These are phyloP conservation scores for Verticillium longisporum DNA, from an alignment of 2,329 filamentous ascomycete genomes.

Conservation along the genomic window DNA sequence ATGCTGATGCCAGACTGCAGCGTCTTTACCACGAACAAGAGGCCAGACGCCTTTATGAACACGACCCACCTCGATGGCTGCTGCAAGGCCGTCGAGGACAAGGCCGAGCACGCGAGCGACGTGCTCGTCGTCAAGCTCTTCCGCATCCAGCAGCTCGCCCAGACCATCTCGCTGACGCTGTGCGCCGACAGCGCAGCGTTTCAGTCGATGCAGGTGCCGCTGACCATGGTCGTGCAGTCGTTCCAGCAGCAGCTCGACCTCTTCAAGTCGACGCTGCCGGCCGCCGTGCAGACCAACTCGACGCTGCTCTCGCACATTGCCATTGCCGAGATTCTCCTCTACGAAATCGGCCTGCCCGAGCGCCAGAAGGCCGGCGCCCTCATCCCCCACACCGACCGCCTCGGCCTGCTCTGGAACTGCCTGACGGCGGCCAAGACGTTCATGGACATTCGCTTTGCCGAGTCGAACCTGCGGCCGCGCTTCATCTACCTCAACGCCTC, in stretches of 20 bases:
- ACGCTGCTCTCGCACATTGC: conserved; percentile 32
- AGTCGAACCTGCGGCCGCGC: conserved; percentile 20
- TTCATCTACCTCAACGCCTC: conserved; percentile 37
- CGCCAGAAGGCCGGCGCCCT: conserved; percentile 15
- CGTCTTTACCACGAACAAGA: conserved; percentile 38
- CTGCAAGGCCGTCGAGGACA: conserved; percentile 32
- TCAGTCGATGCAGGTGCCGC: conserved; percentile 28
- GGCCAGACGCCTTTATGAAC: conserved; percentile 40
- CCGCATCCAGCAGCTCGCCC: conserved; percentile 39
- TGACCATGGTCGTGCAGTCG: conserved; percentile 32
- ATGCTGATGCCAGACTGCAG: conserved; percentile 13
- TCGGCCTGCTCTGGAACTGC: conserved; percentile 39
- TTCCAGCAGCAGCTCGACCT: conserved; percentile 37
- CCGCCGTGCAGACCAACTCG: conserved; percentile 23
- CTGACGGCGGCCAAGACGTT: conserved; percentile 31
- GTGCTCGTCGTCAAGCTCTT: conserved; percentile 37
- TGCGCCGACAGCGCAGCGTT: conserved; percentile 15
- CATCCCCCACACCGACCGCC: conserved; percentile 29
- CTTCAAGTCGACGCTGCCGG: conserved; percentile 27
- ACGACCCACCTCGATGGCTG: conserved; percentile 35
- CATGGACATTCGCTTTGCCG: conserved; percentile 27
- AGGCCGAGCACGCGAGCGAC: conserved; percentile 35
- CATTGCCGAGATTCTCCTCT: conserved; percentile 39
- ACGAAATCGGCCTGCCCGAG: conserved; percentile 38
- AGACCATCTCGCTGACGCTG: conserved; percentile 37